Evolutionary conservation across 768 basidiomycete genomes (phyloP), one percentile per base, ranked within the genome.

Genomic region (Tulasnella sp.): DNA sequence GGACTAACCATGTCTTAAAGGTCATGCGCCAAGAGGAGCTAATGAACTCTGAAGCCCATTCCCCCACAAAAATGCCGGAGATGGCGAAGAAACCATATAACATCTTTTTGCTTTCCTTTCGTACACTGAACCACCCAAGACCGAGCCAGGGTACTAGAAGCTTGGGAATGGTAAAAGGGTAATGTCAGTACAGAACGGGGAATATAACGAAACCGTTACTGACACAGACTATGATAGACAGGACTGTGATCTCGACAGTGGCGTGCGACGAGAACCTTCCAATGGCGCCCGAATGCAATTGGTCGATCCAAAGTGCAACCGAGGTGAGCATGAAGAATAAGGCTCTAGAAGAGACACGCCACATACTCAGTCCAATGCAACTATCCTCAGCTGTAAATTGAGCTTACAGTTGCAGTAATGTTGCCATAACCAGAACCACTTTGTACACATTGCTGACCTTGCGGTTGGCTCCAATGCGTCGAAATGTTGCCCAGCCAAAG

Each of bases 401-500:
- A 19, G 43, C 51, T 17, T 41, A 52, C 60, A 61, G 51, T 41
- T 61, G 60, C 30, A 61, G 55, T 19, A 56, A 21, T 1, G 56
- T 47, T 2, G 53, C 41, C 54, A 61, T 53, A n/a, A 48, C 19
- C 24, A 61, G 61, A 23, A 61, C 61, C n/a, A 61, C n/a, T 29
- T 81, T 85, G 75, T 90, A 90, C 61, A 86, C 70, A 34, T 82
- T 78, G 69, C 85, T 86, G 71, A 90, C 87, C 10, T 75, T 76
- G 64, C 80, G 71, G 4, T 83, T 86, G 10, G 88, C 86, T 38
- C 88, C 87, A 53, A 89, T 81, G 59, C 86, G 84, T 70, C 88
- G 88, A 78, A 89, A 91, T 0, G 87, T 91, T 70, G 87, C 85
- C 87, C 87, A 91, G 45, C 88, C 85, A 68, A 86, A 90, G 15